Conservation (phyloP, 2,329 filamentous ascomycete genomes). For the Sclerotinia spermophila region DNA sequence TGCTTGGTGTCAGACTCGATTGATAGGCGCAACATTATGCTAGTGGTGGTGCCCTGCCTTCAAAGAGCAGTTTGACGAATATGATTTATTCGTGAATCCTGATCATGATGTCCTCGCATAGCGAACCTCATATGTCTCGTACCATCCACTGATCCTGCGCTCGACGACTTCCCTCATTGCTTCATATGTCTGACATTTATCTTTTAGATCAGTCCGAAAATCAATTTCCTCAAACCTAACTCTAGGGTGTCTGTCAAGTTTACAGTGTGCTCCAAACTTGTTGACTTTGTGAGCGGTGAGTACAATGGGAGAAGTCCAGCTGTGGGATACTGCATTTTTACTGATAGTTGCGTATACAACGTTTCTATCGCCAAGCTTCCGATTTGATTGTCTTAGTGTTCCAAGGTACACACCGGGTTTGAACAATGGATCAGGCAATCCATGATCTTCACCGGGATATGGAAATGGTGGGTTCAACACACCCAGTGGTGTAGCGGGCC, state of each 20-base stretch:
- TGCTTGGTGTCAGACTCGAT: too few species aligned
- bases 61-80: not conserved
- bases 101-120: slow-evolving; percentile 5
- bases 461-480: not conserved
- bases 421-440: slow-evolving; percentile 1
- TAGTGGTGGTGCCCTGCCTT: not conserved
- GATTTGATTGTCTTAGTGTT: slow-evolving; percentile 1
- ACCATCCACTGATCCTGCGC: slow-evolving; percentile 6
- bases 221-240: slow-evolving; percentile 8
- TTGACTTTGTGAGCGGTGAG: slow-evolving; percentile 11
- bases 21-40: not conserved
- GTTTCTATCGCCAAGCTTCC: not conserved
- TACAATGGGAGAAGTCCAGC: not conserved
- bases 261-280: slow-evolving; percentile 4
- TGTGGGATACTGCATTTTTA: not conserved
- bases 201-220: not conserved
- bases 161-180: slow-evolving; percentile 13
- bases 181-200: slow-evolving; percentile 3
- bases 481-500: slow-evolving; percentile 8
- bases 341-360: slow-evolving; percentile 6
- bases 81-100: not conserved
- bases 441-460: not conserved
- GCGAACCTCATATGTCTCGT: slow-evolving; percentile 9
- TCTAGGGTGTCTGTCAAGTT: not conserved
- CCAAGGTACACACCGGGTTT: slow-evolving; percentile 5